phyloP scores from a whole-genome alignment of 495 filamentous ascomycete species.

The Podospora conica region DNA sequence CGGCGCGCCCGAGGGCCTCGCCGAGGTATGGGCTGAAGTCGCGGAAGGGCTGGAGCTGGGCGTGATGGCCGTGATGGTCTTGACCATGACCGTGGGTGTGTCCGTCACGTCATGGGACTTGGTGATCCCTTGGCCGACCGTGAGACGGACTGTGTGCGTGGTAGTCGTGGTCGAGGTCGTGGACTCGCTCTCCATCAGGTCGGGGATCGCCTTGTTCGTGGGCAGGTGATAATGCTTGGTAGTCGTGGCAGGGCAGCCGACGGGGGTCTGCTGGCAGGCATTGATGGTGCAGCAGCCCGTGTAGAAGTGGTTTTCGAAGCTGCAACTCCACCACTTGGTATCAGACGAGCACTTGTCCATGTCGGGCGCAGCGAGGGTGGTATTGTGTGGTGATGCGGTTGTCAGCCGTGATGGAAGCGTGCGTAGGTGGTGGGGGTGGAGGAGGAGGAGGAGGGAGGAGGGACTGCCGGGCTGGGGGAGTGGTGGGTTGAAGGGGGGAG shows the following conservation, averaged over 20 bases:
- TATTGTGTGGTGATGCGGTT: not conserved
- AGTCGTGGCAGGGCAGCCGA: constrained; percentile 17
- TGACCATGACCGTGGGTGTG: not conserved
- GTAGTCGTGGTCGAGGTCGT: not conserved
- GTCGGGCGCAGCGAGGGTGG: not conserved
- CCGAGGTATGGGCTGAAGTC: not conserved
- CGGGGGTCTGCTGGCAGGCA: constrained; percentile 14
- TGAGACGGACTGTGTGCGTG: not conserved
- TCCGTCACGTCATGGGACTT: constrained; percentile 15
- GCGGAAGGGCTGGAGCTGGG: not conserved
- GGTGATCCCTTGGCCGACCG: constrained; percentile 11
- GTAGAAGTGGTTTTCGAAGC: constrained; percentile 5
- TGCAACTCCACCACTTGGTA: constrained; percentile 19
- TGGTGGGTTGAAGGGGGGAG: too few relatives aligned
- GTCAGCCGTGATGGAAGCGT: not conserved
- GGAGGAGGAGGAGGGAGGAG: not conserved
- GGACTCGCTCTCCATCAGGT: not conserved
- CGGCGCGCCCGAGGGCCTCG: not conserved
- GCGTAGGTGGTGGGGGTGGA: not conserved
- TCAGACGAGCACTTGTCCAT: constrained; percentile 3
- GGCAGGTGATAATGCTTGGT: too few relatives aligned
- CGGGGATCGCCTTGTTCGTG: not conserved
- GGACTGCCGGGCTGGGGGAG: not conserved
- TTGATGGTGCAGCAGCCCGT: constrained; percentile 21
- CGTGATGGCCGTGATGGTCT: not conserved